A percentile compares a stretch with the other conserved stretches of the same genome.
phyloP scores from a whole-genome alignment of 257 asterid genomes.

The Striga asiatica region DNA sequence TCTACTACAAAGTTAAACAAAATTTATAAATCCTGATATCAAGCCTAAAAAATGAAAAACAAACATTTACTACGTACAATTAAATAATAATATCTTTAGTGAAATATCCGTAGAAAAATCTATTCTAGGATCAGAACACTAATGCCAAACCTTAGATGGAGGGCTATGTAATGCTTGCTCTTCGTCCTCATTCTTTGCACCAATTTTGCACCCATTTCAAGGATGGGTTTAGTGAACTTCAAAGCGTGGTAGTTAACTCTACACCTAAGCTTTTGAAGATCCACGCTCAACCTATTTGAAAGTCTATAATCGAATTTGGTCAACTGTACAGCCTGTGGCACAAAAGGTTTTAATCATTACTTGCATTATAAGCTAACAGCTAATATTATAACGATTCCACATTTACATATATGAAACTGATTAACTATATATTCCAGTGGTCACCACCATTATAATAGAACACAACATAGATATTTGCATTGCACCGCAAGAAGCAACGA shows the following conservation, averaged over 20 bases:
- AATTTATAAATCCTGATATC: background rate
- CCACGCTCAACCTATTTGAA: conserved; percentile 66
- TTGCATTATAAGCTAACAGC: conserved; percentile 4
- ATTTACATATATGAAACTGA: background rate
- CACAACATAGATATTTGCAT: background rate
- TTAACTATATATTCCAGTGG: conserved; percentile 3
- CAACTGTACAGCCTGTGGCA: conserved; percentile 79
- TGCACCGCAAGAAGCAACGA: conserved; percentile 8
- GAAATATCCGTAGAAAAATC: background rate
- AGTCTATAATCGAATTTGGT: conserved; percentile 93
- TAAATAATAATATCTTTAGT: no score
- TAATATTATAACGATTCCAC: background rate
- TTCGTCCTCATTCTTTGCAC: conserved; percentile 68
- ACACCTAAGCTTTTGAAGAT: conserved; percentile 90
- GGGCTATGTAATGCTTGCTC: conserved; percentile 83
- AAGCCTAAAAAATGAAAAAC: background rate
- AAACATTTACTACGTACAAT: no score
- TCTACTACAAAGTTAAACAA: conserved; percentile 6
- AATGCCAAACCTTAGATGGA: conserved; percentile 69
- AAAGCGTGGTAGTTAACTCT: conserved; percentile 92
- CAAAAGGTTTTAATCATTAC: conserved; percentile 13
- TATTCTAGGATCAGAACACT: background rate
- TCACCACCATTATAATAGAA: conserved; percentile 10
- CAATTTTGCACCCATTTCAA: conserved; percentile 65
- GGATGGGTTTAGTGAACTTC: conserved; percentile 77